phyloP scores from a whole-genome alignment of 2,329 filamentous ascomycete species.

The Colletotrichum sp. region DNA sequence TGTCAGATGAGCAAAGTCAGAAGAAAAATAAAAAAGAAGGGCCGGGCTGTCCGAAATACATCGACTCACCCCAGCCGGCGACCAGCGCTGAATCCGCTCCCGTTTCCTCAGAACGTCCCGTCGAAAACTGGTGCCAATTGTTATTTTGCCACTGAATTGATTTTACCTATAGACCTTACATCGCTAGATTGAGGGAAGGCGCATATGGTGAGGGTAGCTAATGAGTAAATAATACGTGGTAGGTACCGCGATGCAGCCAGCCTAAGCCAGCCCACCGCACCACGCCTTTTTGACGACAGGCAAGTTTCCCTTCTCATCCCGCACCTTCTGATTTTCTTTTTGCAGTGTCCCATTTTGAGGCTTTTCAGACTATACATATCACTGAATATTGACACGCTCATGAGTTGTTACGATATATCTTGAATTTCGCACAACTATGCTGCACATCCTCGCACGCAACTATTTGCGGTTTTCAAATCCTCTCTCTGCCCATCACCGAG shows the following conservation, averaged over 20 bases:
- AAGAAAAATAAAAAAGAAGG: neutral
- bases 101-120: neutral
- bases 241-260: neutral
- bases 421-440: neutral
- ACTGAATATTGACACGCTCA: neutral
- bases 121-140: neutral
- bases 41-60: neutral
- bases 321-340: neutral
- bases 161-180: neutral
- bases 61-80: neutral
- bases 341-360: neutral
- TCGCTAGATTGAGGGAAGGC: neutral
- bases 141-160: neutral
- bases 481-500: fast-evolving
- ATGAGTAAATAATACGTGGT: neutral
- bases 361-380: neutral
- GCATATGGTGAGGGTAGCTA: neutral
- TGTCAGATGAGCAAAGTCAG: fast-evolving
- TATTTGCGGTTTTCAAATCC: neutral
- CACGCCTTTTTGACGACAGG: neutral
- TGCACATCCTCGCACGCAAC: neutral
- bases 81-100: neutral
- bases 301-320: neutral
- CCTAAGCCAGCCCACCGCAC: neutral
- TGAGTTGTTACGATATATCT: neutral